phyloP scores from a whole-genome alignment of 2,329 filamentous ascomycete genomes.

The Clonostachys chloroleuca region DNA sequence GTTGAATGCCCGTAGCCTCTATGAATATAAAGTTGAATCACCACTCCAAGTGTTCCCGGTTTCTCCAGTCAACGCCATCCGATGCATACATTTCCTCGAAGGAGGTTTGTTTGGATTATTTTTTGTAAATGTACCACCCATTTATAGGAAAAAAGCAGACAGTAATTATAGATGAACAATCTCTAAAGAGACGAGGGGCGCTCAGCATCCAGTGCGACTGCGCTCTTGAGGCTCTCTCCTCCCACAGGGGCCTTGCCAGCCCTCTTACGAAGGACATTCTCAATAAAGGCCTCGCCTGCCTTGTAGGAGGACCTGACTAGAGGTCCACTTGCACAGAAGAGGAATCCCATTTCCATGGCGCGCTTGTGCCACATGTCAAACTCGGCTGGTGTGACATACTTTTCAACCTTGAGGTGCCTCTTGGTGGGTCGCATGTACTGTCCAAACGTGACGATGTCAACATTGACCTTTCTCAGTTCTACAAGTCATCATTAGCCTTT shows the following conservation, averaged over 20 bases:
- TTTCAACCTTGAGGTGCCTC: conserved; percentile 93
- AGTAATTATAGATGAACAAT: too few species aligned
- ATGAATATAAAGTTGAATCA: conserved; percentile 1
- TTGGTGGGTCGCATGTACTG: conserved; percentile 99
- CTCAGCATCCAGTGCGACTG: conserved; percentile 30
- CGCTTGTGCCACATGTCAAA: conserved; percentile 91
- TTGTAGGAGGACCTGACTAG: conserved; percentile 95
- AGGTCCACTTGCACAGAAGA: conserved; percentile 93
- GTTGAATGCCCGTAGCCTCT: conserved; percentile 4
- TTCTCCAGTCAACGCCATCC: conserved; percentile 1
- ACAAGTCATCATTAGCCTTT: background rate
- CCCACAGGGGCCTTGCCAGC: conserved; percentile 35
- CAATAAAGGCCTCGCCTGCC: conserved; percentile 96
- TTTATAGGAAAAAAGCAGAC: background rate
- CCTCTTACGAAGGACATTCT: conserved; percentile 92
- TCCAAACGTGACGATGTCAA: conserved; percentile 97
- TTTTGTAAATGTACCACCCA: background rate
- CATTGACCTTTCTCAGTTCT: conserved; percentile 75
- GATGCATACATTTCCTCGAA: background rate
- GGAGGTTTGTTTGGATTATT: background rate
- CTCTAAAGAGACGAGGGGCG: conserved; percentile 3
- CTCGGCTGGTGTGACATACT: conserved; percentile 85
- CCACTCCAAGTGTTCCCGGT: background rate
- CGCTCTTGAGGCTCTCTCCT: conserved; percentile 26
- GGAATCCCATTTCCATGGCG: conserved; percentile 89